phyloP scores from a whole-genome alignment of 768 basidiomycete genomes.

The Boletus bicolor region DNA sequence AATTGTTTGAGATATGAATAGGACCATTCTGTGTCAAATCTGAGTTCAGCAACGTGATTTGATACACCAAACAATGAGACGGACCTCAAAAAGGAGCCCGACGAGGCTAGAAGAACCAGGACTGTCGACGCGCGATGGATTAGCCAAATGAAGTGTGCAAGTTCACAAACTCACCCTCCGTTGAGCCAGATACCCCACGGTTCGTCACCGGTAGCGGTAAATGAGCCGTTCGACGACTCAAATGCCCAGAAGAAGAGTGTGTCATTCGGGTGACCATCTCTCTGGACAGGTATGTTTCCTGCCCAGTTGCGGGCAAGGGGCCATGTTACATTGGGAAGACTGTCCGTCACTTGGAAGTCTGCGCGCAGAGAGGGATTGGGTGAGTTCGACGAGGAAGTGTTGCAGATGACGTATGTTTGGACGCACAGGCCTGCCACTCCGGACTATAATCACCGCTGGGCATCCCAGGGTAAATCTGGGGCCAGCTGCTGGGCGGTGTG shows the following conservation, averaged over 20 bases:
- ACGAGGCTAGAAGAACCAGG: constrained; percentile 70
- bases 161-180: constrained; percentile 49
- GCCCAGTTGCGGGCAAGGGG: constrained; percentile 51
- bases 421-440: constrained; percentile 61
- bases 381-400: not conserved
- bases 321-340: constrained; percentile 62
- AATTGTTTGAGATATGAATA: constrained; percentile 52
- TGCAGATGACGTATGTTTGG: not conserved
- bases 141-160: not conserved
- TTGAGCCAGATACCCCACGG: constrained; percentile 78
- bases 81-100: constrained; percentile 63
- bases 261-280: constrained; percentile 57
- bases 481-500: constrained; percentile 33
- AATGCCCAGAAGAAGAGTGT: constrained; percentile 67
- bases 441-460: constrained; percentile 48
- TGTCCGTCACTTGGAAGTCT: constrained; percentile 60
- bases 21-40: constrained; percentile 59
- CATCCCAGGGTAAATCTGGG: constrained; percentile 43
- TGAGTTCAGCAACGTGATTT: not conserved
- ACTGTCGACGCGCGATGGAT: constrained; percentile 26
- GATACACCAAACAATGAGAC: constrained; percentile 10
- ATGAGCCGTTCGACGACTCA: constrained; percentile 53
- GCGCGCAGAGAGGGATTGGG: not conserved
- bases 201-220: constrained; percentile 43
- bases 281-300: constrained; percentile 61